Percentiles rank a stretch among this genome's conserved stretches.
Conservation (phyloP, 2,329 filamentous ascomycete species). For the Elsinoe fawcettii region DNA sequence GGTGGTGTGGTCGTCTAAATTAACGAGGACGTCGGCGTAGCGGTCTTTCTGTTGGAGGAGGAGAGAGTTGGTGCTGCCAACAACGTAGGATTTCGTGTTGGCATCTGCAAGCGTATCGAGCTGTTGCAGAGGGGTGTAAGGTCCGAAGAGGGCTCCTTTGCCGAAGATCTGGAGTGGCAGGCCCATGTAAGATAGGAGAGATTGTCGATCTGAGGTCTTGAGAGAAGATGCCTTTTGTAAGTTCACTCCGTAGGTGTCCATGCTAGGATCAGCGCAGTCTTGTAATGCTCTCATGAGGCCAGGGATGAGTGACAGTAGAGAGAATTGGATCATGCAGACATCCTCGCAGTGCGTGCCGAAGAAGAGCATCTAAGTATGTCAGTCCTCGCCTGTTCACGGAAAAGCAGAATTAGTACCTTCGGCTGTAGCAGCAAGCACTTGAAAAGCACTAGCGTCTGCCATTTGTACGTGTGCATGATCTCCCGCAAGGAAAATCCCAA, state of each 20-base stretch:
- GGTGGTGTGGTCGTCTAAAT: slow-evolving; percentile 82
- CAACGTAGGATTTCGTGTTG: slow-evolving; percentile 93
- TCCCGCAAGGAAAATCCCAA: slow-evolving; percentile 74
- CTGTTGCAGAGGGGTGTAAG: slow-evolving; percentile 93
- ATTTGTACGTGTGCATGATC: slow-evolving; percentile 87
- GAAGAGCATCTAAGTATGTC: slow-evolving; percentile 74
- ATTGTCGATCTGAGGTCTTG: slow-evolving; percentile 83
- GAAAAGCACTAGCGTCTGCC: slow-evolving; percentile 86
- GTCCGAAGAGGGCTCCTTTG: slow-evolving; percentile 90
- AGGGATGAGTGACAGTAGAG: slow-evolving; percentile 88
- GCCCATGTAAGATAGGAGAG: slow-evolving; percentile 88
- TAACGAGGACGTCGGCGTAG: slow-evolving; percentile 93
- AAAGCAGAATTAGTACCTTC: slow-evolving; percentile 54
- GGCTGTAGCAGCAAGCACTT: slow-evolving; percentile 91
- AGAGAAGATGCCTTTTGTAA: slow-evolving; percentile 73
- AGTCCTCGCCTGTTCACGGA: not conserved
- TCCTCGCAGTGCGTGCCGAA: slow-evolving; percentile 94
- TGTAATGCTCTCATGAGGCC: slow-evolving; percentile 85
- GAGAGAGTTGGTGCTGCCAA: slow-evolving; percentile 92
- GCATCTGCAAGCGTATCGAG: slow-evolving; percentile 88
- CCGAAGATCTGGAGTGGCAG: slow-evolving; percentile 91
- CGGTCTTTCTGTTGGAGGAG: slow-evolving; percentile 89
- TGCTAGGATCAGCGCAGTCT: slow-evolving; percentile 89
- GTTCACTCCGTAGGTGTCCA: slow-evolving; percentile 72
- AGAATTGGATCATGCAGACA: slow-evolving; percentile 97